Base-by-base conservation (phyloP, 2,329 filamentous ascomycete species). In the Cucurbitaria berberidis region DNA sequence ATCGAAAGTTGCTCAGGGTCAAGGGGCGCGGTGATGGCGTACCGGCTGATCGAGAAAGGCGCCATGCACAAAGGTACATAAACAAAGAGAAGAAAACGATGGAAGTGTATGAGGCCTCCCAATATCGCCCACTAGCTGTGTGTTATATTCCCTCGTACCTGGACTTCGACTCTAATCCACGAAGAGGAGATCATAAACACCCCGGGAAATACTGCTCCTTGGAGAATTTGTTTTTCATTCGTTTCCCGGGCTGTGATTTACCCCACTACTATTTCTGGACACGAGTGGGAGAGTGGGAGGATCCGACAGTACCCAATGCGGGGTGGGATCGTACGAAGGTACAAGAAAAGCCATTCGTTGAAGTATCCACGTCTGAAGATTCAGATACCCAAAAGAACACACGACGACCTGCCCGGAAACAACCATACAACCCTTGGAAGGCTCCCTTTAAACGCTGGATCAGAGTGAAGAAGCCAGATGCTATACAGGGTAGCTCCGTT, bases 241-340 rank as follows among this genome's bases (percentile, higher is more conserved):
- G 67, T 10, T 70, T 72, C 30, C 51, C 39, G 1, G 61, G 62
- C 2, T 67, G 64, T 34, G 62, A 68, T 40, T 45, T 74, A 1
- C 72, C 72, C 18, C 68, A 70, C 41, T 74, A 70, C 50, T 71
- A 64, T 29, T 74, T 73, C 47, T 73, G 69, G 70, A 51, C 56
- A 0, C 36, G 41, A 0, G n/a, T 45, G 4, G 57, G 55, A 3
- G 65, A 62, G 16, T 68, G 66, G 67, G 38, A 22, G 9, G 58
- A 70, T 52, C 66, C 69, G 6, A 64, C 54, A 10, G 45, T 10
- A 1, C 53, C 52, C 10, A 68, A 71, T 32, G 57, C 62, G 18
- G 45, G 43, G 1, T 68, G 58, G 56, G 11, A 53, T 5, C 36
- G 40, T 18, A 11, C 3, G 8, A 41, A 26, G 3, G 16, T 27